phyloP scores from a whole-genome alignment of 2,329 filamentous ascomycete genomes.

The Penicillium brevicompactum region DNA sequence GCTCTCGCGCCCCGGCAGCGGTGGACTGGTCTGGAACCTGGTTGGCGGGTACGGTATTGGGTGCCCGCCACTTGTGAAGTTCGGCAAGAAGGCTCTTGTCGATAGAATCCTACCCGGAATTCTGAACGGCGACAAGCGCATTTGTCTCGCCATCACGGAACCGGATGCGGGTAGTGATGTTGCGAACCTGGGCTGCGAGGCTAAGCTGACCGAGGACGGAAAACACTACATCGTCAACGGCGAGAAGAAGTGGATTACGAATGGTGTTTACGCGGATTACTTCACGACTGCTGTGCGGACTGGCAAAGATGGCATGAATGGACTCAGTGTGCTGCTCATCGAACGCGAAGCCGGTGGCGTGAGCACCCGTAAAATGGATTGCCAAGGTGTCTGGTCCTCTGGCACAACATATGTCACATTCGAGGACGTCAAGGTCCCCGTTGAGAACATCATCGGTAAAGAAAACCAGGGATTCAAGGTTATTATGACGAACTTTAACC shows the following conservation, averaged over 20 bases:
- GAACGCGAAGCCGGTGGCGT: constrained; percentile 84
- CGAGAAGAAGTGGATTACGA: constrained; percentile 99
- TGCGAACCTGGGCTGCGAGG: constrained; percentile 92
- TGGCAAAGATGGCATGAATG: constrained; percentile 86
- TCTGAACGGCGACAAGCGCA: constrained; percentile 89
- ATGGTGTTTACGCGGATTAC: constrained; percentile 95
- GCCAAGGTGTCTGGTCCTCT: constrained; percentile 93
- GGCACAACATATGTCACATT: constrained; percentile 98
- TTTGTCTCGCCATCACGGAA: constrained; percentile 96
- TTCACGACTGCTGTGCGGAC: constrained; percentile 97
- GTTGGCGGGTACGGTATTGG: constrained; percentile 97
- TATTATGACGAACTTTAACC: constrained; percentile 99
- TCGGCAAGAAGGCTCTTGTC: constrained; percentile 80
- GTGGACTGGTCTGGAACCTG: constrained; percentile 95
- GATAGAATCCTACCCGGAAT: constrained; percentile 88
- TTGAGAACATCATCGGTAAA: constrained; percentile 98
- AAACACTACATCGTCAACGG: constrained; percentile 99
- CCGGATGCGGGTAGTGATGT: constrained; percentile 94
- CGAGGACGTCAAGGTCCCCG: constrained; percentile 97
- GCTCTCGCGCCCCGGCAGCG: constrained; percentile 82
- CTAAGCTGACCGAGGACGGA: constrained; percentile 89
- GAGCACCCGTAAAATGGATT: constrained; percentile 93
- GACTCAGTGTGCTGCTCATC: constrained; percentile 86
- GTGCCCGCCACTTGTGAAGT: constrained; percentile 87
- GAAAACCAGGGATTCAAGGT: constrained; percentile 96